Evolutionary conservation across 345 rosid species (phyloP), one percentile per base, ranked within the genome.

Genomic region (Euclidium syriacum): DNA sequence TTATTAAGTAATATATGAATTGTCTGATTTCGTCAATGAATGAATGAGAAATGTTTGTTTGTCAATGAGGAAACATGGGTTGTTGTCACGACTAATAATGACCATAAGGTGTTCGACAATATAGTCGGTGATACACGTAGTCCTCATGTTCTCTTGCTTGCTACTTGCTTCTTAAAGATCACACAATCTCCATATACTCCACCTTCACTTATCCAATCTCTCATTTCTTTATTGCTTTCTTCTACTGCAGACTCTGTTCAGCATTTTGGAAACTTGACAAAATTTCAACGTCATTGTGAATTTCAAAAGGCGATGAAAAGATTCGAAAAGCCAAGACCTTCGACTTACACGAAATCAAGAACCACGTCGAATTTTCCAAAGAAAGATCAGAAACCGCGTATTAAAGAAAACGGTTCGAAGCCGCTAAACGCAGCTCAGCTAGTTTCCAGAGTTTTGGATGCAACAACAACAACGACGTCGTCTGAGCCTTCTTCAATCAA

Each of bases 11-110:
- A 1, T 57, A 29, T 29, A 35, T 46, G 48, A 57, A 15, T 18
- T 19, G 40, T 67, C 36, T 7, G 32, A 14, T 26, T 47, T 48
- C 27, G 50, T 59, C 65, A 52, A 68, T 67, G 71, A 20, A 48
- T 60, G 73, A 60, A n/a, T n/a, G n/a, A n/a, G n/a, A n/a, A 62
- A 70, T 70, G 74, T 70, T 62, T 70, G 74, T 70, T 39, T 62
- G 29, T 54, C 57, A 10, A 24, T 46, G 58, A 38, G 74, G 74
- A 54, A 70, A 70, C 69, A 62, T 70, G 8, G 0, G 50, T 53
- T 62, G 69, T 69, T 70, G 74, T 70, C 74, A 54, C 64, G 38
- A 54, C 36, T 52, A 36, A 46, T 62, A 9, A 62, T 62, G 74
- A 39, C 52, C 12, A 1, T 17, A 49, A 39, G 52, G 43, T 49